Conservation (phyloP, 257 asterid species). For the Solanum rostratum region DNA sequence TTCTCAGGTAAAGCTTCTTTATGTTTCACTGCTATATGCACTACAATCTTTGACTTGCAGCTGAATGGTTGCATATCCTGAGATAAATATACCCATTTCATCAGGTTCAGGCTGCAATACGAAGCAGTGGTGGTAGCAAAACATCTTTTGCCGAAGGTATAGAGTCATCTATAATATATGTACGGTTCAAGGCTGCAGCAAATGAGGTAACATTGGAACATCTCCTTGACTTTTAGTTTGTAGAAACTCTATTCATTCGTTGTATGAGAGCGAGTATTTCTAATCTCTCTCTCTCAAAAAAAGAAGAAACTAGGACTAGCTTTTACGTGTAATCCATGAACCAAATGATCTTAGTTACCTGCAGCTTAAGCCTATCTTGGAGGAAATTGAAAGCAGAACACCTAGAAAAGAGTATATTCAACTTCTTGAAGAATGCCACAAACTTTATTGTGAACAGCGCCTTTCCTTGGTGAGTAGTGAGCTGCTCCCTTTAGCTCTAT, state of each 20-base stretch:
- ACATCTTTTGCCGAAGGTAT: constrained; percentile 83
- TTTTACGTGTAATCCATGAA: neutral
- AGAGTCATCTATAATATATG: constrained; percentile 89
- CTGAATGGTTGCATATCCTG: neutral
- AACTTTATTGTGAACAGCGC: constrained; percentile 91
- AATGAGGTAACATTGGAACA: constrained; percentile 52
- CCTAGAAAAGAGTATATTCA: constrained; percentile 90
- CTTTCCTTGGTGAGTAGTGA: constrained; percentile 65
- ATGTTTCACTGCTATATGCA: constrained; percentile 1
- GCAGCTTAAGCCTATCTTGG: constrained; percentile 94
- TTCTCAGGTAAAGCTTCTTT: constrained; percentile 58
- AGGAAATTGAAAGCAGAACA: constrained; percentile 89
- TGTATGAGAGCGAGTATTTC: neutral
- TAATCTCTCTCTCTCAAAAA: neutral
- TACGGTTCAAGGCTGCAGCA: constrained; percentile 97
- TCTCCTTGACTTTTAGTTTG: constrained; percentile 2
- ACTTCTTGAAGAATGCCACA: constrained; percentile 92
- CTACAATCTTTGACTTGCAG: constrained; percentile 7
- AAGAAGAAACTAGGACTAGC: neutral
- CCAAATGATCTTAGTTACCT: constrained; percentile 4
- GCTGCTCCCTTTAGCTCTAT: neutral
- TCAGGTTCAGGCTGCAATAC: constrained; percentile 81
- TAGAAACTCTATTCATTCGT: neutral
- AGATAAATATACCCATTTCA: constrained; percentile 2
- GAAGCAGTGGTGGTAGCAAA: constrained; percentile 60